phyloP scores from a whole-genome alignment of 306 rosid species.

The Cucumis melo region DNA sequence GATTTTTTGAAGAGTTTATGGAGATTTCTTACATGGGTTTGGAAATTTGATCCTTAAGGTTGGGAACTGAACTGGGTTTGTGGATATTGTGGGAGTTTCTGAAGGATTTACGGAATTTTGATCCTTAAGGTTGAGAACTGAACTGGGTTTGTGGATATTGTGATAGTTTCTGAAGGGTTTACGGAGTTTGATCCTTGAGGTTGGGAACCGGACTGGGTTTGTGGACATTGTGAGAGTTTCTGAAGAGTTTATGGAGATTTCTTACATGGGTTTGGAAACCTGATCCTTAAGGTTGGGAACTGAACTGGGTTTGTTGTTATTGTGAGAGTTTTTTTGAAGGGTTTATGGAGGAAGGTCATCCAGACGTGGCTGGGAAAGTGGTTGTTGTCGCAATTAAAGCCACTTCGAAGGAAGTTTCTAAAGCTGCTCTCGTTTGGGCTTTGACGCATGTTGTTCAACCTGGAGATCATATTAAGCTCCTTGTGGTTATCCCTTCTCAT shows the following conservation, averaged over 20 bases:
- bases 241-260: background rate
- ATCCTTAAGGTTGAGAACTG: background rate
- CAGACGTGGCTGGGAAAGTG: conserved; percentile 47
- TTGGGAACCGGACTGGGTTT: too few relatives aligned
- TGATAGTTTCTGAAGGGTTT: background rate
- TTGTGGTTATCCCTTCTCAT: conserved; percentile 55
- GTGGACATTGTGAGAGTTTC: too few relatives aligned
- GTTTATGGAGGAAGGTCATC: conserved; percentile 18
- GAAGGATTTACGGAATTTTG: background rate
- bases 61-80: background rate
- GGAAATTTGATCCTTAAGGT: conserved; percentile 4
- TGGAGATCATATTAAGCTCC: conserved; percentile 78
- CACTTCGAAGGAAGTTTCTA: conserved; percentile 62
- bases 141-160: background rate
- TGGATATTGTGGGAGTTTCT: background rate
- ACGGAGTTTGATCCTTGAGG: background rate
- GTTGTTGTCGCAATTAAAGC: conserved; percentile 89
- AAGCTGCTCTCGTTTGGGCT: conserved; percentile 78
- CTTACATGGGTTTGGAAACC: conserved; percentile 22
- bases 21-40: conserved; percentile 19
- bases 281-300: background rate
- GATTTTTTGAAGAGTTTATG: background rate
- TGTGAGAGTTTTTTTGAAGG: background rate
- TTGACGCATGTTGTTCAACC: conserved; percentile 93
- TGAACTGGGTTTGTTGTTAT: background rate